A percentile compares a stretch with the other conserved stretches of the same genome.
Conservation (phyloP, 768 basidiomycete species). For the Cyathus striatus region DNA sequence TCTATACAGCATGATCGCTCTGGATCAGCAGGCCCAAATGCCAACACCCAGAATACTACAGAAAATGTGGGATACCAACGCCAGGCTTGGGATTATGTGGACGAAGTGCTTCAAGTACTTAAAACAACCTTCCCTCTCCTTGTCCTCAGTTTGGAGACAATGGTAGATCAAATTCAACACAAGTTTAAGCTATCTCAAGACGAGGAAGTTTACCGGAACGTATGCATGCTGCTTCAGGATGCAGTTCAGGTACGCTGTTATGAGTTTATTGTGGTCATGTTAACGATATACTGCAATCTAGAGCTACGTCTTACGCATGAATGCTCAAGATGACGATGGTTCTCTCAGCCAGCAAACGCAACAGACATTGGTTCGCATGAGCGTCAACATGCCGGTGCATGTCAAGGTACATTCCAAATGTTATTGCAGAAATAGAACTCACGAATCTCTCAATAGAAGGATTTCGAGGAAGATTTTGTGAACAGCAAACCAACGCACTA, state of each 20-base stretch:
- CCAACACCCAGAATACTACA: constrained; percentile 12
- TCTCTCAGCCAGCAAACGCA: constrained; percentile 50
- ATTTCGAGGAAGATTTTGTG: constrained; percentile 90
- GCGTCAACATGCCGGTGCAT: constrained; percentile 48
- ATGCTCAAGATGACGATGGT: constrained; percentile 64
- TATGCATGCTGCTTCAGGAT: constrained; percentile 84
- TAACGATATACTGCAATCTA: constrained; percentile 18
- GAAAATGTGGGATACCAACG: constrained; percentile 30
- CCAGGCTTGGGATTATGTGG: constrained; percentile 85
- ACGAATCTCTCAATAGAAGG: constrained; percentile 44
- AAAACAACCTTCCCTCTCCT: constrained; percentile 96
- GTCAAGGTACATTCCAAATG: constrained; percentile 43
- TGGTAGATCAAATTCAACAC: constrained; percentile 89
- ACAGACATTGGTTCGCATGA: constrained; percentile 54
- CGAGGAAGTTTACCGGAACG: constrained; percentile 90
- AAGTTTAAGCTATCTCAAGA: constrained; percentile 87
- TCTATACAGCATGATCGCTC: no score
- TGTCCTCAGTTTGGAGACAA: constrained; percentile 92
- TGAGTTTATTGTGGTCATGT: constrained; percentile 1
- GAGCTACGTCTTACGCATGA: constrained; percentile 70
- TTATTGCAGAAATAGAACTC: neutral
- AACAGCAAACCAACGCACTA: constrained; percentile 70
- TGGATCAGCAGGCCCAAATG: constrained; percentile 13
- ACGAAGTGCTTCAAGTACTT: constrained; percentile 88
- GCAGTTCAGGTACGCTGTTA: constrained; percentile 60